Conservation (phyloP, 495 filamentous ascomycete genomes). For the Penicillium daleae region DNA sequence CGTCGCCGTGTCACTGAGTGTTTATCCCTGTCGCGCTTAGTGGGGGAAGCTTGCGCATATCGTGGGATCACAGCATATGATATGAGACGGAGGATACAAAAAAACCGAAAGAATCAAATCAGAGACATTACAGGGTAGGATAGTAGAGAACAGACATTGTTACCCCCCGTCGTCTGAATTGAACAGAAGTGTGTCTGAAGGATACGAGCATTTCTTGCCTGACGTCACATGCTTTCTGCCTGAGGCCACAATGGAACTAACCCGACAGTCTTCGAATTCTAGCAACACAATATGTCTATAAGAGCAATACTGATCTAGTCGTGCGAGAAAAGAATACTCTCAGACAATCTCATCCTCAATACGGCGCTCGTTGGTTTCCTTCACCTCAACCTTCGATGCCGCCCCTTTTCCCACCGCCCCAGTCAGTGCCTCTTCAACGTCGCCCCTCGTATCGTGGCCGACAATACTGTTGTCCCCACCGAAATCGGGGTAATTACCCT, state of each 20-base stretch:
- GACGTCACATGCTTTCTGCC: constrained; percentile 14
- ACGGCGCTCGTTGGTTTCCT: constrained; percentile 19
- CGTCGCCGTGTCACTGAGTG: background rate
- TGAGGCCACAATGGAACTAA: constrained; percentile 7
- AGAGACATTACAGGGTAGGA: background rate
- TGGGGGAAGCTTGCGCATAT: background rate
- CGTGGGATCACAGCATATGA: background rate
- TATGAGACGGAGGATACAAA: background rate
- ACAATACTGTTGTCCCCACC: background rate
- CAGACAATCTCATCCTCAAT: constrained; percentile 28
- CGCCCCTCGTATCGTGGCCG: constrained; percentile 1
- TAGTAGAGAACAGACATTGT: background rate
- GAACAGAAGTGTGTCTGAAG: background rate
- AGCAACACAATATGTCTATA: background rate
- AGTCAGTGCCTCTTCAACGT: background rate
- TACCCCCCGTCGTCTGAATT: background rate
- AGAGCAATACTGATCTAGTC: background rate
- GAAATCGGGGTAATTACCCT: constrained; percentile 16
- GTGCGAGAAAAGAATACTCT: background rate
- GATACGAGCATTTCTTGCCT: constrained; percentile 5
- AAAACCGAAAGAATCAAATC: background rate
- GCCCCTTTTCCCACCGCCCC: constrained; percentile 22
- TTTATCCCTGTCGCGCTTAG: background rate
- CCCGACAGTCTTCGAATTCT: background rate
- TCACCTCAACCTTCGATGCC: constrained; percentile 22